phyloP scores from a whole-genome alignment of 2,329 filamentous ascomycete species.

The Trichophyton benhamiae region DNA sequence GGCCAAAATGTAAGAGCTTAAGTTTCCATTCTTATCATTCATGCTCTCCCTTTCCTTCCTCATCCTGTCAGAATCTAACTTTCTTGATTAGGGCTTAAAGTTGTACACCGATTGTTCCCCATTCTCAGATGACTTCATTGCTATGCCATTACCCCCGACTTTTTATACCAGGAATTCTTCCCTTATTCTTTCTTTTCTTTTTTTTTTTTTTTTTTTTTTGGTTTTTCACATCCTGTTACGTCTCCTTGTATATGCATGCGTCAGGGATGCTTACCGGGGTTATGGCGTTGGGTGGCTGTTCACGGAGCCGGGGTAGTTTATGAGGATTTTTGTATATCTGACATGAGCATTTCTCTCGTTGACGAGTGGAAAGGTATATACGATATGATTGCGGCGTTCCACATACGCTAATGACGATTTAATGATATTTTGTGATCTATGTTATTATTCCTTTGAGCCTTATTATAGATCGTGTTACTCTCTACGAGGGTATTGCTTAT shows the following conservation, averaged over 20 bases:
- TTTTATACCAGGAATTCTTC: background rate
- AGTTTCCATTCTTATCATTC: background rate
- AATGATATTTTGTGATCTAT: background rate
- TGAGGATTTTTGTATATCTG: background rate
- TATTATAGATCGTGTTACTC: too few species aligned
- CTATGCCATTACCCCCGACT: background rate
- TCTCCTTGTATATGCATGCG: background rate
- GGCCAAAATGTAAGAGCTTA: conserved; percentile 15
- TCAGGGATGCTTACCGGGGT: background rate
- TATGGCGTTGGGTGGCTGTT: background rate
- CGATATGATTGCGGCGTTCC: background rate
- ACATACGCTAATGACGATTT: background rate
- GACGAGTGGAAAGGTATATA: background rate
- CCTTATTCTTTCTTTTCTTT: background rate
- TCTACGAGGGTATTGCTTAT: background rate
- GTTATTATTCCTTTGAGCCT: background rate
- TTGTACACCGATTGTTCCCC: conserved; percentile 11
- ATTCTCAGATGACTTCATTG: conserved; percentile 5
- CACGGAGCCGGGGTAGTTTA: background rate
- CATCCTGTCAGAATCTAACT: background rate
- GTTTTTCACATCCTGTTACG: background rate
- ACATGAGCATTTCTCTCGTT: background rate
- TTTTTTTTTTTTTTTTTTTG: background rate
- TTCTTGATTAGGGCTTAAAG: conserved; percentile 11
- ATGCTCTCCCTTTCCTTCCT: background rate